These are phyloP conservation scores for Leccinum boreale DNA, from an alignment of 768 basidiomycete species.

Conservation along the genomic window DNA sequence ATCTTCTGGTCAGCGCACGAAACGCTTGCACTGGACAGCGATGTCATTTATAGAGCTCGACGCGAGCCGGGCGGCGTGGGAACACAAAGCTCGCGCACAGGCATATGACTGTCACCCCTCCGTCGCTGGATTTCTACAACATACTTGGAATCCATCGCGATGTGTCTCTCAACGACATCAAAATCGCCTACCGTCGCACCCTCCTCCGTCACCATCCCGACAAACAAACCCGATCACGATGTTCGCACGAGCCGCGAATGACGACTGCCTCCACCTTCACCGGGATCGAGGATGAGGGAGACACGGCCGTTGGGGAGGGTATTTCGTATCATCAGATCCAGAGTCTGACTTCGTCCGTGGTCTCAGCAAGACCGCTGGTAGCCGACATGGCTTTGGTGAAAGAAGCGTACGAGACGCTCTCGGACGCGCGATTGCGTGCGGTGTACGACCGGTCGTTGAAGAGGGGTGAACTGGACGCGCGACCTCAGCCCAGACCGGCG, in stretches of 20 bases:
- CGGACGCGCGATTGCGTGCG: slow-evolving; percentile 44
- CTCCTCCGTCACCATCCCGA: slow-evolving; percentile 68
- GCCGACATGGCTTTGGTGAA: slow-evolving; percentile 58
- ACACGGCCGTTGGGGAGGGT: slow-evolving; percentile 20
- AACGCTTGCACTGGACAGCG: too few relatives aligned
- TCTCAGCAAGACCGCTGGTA: background rate
- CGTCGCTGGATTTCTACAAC: slow-evolving; percentile 50
- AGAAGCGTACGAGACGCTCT: slow-evolving; percentile 64
- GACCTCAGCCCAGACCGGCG: slow-evolving; percentile 58
- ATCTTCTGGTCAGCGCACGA: too few relatives aligned
- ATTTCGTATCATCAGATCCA: background rate
- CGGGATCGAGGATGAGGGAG: background rate
- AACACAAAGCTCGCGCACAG: too few relatives aligned
- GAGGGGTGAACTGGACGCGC: slow-evolving; percentile 1
- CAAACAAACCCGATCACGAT: slow-evolving; percentile 33
- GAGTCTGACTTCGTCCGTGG: background rate
- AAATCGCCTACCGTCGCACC: slow-evolving; percentile 64
- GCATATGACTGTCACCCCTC: background rate
- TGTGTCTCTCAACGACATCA: slow-evolving; percentile 56
- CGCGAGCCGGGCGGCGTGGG: too few relatives aligned
- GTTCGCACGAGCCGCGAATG: background rate
- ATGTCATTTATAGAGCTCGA: too few relatives aligned
- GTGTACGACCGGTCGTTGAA: slow-evolving; percentile 44
- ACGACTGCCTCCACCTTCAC: background rate
- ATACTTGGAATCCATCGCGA: slow-evolving; percentile 51